Conservation (phyloP, 257 asterid genomes). For the Fraxinus americana region DNA sequence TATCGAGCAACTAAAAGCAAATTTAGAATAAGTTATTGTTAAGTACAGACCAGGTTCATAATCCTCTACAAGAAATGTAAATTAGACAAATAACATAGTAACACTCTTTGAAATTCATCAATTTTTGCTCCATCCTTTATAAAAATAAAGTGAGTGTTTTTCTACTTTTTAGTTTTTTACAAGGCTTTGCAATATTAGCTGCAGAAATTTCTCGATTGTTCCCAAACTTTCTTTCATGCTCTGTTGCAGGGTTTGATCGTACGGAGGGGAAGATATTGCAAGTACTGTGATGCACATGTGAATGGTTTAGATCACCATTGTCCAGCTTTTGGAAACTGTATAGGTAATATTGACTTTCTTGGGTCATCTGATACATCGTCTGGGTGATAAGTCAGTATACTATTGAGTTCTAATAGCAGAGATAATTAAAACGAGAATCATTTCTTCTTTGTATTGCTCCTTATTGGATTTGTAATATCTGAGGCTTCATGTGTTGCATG, state of each 20-base stretch:
- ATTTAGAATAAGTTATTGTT: not conserved
- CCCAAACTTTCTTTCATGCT: constrained; percentile 7
- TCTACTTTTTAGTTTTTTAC: too few relatives aligned
- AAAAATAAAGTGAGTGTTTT: not conserved
- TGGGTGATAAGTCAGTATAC: not conserved
- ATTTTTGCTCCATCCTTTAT: not conserved
- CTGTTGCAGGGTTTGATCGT: constrained; percentile 31
- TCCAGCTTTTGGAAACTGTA: constrained; percentile 67
- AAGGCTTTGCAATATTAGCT: not conserved
- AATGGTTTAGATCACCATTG: constrained; percentile 64
- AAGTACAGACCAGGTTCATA: not conserved
- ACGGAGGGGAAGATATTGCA: constrained; percentile 50
- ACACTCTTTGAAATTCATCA: constrained; percentile 12
- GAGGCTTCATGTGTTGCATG: constrained; percentile 47
- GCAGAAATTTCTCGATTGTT: not conserved
- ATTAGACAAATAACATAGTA: not conserved
- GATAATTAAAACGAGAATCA: constrained; percentile 32
- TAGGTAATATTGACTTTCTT: constrained; percentile 36
- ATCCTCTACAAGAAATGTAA: constrained; percentile 2
- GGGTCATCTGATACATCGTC: not conserved
- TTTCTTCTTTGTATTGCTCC: constrained; percentile 40
- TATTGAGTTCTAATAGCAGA: constrained; percentile 2
- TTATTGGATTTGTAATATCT: constrained; percentile 41
- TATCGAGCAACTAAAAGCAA: not conserved
- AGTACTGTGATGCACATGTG: constrained; percentile 48